These are phyloP conservation scores for Glutinoglossum americanum DNA, from an alignment of 495 filamentous ascomycete species.

Conservation along the genomic window DNA sequence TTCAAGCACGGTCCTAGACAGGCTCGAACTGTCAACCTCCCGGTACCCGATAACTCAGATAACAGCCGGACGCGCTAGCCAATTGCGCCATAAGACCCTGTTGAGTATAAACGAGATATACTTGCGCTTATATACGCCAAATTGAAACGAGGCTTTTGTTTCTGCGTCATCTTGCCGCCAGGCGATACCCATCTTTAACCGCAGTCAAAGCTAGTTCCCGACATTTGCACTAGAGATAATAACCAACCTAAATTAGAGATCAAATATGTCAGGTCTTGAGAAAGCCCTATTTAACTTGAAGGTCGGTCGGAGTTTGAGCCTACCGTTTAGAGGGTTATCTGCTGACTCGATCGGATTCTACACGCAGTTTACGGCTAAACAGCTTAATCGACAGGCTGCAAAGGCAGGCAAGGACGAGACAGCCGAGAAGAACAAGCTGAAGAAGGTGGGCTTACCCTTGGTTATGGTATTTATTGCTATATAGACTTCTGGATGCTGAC, in stretches of 20 bases:
- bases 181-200: background rate
- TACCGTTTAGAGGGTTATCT: background rate
- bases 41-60: background rate
- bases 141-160: background rate
- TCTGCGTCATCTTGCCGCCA: background rate
- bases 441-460: slow-evolving; percentile 31
- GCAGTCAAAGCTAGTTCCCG: background rate
- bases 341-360: background rate
- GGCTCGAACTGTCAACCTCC: slow-evolving; percentile 4
- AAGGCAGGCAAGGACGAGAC: slow-evolving; percentile 71
- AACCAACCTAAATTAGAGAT: background rate
- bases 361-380: slow-evolving; percentile 59
- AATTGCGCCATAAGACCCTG: slow-evolving; percentile 3
- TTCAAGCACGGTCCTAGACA: slow-evolving; percentile 2
- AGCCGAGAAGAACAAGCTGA: slow-evolving; percentile 60
- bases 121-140: background rate
- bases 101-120: background rate
- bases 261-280: slow-evolving; percentile 35
- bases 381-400: slow-evolving; percentile 56
- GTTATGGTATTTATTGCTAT: background rate
- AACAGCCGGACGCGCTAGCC: slow-evolving; percentile 5
- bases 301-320: slow-evolving; percentile 14
- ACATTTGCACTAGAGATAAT: background rate
- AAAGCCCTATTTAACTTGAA: slow-evolving; percentile 46
- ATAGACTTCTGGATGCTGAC: background rate